Base-by-base conservation (phyloP, 176 grass and related monocot species). In the Carex parvula region DNA sequence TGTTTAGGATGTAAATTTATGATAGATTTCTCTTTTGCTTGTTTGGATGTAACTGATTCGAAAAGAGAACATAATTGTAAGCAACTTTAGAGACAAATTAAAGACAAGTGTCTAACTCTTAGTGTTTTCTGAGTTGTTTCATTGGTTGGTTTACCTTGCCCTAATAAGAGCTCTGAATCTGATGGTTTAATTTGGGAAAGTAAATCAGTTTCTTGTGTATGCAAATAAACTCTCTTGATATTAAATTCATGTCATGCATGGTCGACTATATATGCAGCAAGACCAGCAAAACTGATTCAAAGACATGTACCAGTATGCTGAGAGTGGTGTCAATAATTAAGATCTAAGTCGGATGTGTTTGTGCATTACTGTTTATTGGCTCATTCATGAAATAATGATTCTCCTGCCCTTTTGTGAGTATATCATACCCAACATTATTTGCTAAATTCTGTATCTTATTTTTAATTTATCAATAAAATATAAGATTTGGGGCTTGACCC, bases 1-100 rank as follows among this genome's bases (percentile, higher is more conserved):
- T 77, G 1, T 41, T 48, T 67, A 83, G 60, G 48, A 14, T 66
- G 60, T 83, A 64, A 78, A 78, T 17, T 77, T 78, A 32, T 17
- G 24, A 7, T 78, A 57, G 24, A 3, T 77, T 78, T 78, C 52
- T 57, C 6, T 78, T 35, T 57, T 77, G 22, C n/a, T 55, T 56
- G 11, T 54, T 56, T 32, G 14, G 15, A 32, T 78, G 20, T 73
- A 52, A 52, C 52, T 73, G 48, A 78, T 30, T 78, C 0, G 33
- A 32, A 53, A 77, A 78, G 24, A 78, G 33, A 78, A 55, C 13
- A 70, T 17, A 55, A 55, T 77, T 77, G 50, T 17, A 53, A 30
- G 46, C 55, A 32, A 21, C 32, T 77, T 77, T 56, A 32, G 46
- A 48, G 48, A 55, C 22, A 53, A 77, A 39, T 39, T 39, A 39